Evolutionary conservation across 192 early-diverging fungal species (phyloP).

Genomic region (Jimgerdemannia flammicorona): DNA sequence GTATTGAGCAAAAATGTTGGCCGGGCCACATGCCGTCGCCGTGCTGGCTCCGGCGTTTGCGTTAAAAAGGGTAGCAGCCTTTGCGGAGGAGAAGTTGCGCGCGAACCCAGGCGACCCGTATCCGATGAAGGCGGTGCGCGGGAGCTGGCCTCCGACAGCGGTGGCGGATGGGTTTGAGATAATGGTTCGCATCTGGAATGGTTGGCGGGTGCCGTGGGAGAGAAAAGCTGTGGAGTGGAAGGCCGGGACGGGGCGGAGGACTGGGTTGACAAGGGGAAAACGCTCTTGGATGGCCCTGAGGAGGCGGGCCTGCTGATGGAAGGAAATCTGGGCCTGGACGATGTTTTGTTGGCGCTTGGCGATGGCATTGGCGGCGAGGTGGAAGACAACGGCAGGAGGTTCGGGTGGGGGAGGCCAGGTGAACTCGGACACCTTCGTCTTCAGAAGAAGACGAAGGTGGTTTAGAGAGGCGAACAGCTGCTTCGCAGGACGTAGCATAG

Average conservation of each 20-base stretch:
- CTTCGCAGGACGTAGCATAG: background rate
- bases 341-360: background rate
- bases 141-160: background rate
- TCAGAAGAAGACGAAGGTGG: slow-evolving; percentile 14
- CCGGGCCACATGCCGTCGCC: background rate
- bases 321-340: background rate
- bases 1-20: slow-evolving; percentile 3
- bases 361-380: background rate
- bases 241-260: background rate
- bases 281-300: background rate
- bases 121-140: background rate
- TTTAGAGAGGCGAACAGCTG: slow-evolving; percentile 9
- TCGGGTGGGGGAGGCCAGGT: slow-evolving; percentile 1
- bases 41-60: background rate
- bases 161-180: background rate
- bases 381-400: background rate
- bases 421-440: slow-evolving; percentile 14
- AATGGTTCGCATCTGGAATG: slow-evolving; percentile 7
- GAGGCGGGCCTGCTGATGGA: background rate
- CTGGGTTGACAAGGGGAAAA: background rate
- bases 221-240: background rate
- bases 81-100: slow-evolving; percentile 1
- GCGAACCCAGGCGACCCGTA: background rate
- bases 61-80: background rate
- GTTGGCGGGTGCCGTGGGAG: background rate